Evolutionary conservation across 139 green algal genomes (phyloP), one percentile per base, ranked within the genome.

Genomic region (Pseudopediastrum boryanum): DNA sequence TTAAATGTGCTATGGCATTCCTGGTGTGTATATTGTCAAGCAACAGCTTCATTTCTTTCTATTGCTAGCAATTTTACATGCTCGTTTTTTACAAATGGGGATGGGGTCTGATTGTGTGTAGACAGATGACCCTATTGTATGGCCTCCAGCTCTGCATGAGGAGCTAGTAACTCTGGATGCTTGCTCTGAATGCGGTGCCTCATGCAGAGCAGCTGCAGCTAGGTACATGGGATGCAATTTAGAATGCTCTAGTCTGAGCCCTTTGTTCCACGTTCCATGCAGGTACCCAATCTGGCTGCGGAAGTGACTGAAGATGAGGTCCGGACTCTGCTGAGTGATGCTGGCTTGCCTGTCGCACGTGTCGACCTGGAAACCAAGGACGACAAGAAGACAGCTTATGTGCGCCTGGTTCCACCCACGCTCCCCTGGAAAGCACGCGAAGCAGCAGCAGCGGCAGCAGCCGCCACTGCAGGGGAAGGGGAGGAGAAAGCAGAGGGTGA

Each of bases 331-430:
- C 35, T 42, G 13, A 36, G 62, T 48, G 62, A 7, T 70, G 62
- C 62, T 70, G 62, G 62, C n/a, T 13, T 7, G 35, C 7, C n/a
- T 10, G 62, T 10, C 33, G 2, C 1, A 70, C 35, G 13, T 23
- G 29, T 19, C 4, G 48, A 61, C 25, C 8, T 4, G n/a, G 43
- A 16, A 5, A n/a, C 16, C 43, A 6, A 41, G 10, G 25, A n/a
- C 42, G 8, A 16, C 48, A 39, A 67, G 39, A 56, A 72, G 59
- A 48, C 63, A 16, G 74, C 74, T 16, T 81, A 72, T 44, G 74
- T 81, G 46, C 58, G 74, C 29, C 36, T 81, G n/a, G 44, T 46
- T 19, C 23, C 74, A 16, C 43, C 74, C 4, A 36, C 62, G n/a
- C 7, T 23, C 6, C 35, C 62, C 1, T 81, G 74, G 74, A 54